Conservation (phyloP, 306 rosid species). For the Medicago arabica region DNA sequence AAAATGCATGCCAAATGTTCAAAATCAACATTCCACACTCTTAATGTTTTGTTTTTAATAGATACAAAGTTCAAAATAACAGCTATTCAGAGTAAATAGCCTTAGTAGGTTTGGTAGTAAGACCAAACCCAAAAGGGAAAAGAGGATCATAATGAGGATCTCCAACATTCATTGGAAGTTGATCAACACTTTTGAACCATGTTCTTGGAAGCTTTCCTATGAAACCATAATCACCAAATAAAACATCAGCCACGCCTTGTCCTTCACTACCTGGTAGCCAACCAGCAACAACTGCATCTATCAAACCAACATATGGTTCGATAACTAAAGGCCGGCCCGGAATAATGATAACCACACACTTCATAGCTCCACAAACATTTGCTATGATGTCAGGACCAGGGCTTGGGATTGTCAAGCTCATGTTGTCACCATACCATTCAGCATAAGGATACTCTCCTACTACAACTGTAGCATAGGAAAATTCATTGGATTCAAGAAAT, state of each 20-base stretch:
- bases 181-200: conserved; percentile 62
- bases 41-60: conserved; percentile 11
- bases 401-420: no score
- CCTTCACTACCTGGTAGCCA: conserved; percentile 65
- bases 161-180: conserved; percentile 59
- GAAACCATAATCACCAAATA: conserved; percentile 60
- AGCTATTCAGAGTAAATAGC: conserved; percentile 35
- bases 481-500: no score
- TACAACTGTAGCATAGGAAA: no score
- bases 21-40: conserved; percentile 25
- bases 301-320: conserved; percentile 45
- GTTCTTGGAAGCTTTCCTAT: conserved; percentile 57
- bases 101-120: conserved; percentile 47
- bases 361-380: conserved; percentile 40
- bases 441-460: no score
- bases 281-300: conserved; percentile 56
- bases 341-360: conserved; percentile 54
- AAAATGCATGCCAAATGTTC: conserved; percentile 5
- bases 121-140: conserved; percentile 60
- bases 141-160: conserved; percentile 60
- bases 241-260: conserved; percentile 59
- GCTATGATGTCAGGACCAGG: no score
- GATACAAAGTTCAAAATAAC: not conserved
- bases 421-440: no score
- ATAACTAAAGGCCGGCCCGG: conserved; percentile 61